Evolutionary conservation across 2,329 filamentous ascomycete genomes (phyloP).

Genomic region (Sarocladiaceae sp.): DNA sequence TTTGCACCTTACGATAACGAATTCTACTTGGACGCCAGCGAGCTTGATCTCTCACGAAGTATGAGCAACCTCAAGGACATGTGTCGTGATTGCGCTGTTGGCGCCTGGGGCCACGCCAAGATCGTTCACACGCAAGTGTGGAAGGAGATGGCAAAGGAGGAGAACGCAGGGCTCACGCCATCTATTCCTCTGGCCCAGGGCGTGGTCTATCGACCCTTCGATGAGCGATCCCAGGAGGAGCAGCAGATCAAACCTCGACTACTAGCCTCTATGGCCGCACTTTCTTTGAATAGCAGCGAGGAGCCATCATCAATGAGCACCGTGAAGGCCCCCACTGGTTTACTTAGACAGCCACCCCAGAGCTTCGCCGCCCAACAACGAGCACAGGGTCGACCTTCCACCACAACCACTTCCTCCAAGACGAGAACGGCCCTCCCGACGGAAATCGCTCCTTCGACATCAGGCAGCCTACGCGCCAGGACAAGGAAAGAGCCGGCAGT

Average conservation of each 20-base stretch:
- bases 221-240: slow-evolving; percentile 31
- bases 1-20: slow-evolving; percentile 49
- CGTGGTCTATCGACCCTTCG: slow-evolving; percentile 59
- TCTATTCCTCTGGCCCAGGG: slow-evolving; percentile 55
- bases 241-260: slow-evolving; percentile 28
- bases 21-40: slow-evolving; percentile 42
- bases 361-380: slow-evolving; percentile 63
- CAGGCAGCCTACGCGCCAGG: slow-evolving; percentile 24
- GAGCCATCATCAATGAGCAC: slow-evolving; percentile 26
- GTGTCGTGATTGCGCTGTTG: slow-evolving; percentile 53
- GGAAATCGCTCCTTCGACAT: slow-evolving; percentile 18
- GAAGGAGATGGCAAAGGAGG: slow-evolving; percentile 62
- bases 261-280: slow-evolving; percentile 22
- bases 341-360: slow-evolving; percentile 50
- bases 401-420: slow-evolving; percentile 17
- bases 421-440: slow-evolving; percentile 16
- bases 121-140: slow-evolving; percentile 50
- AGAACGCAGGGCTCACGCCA: slow-evolving; percentile 58
- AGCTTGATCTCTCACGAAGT: slow-evolving; percentile 25
- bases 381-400: slow-evolving; percentile 43
- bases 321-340: slow-evolving; percentile 30
- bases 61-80: slow-evolving; percentile 48
- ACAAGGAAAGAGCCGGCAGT: slow-evolving; percentile 16
- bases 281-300: slow-evolving; percentile 12
- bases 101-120: slow-evolving; percentile 43